Evolutionary conservation across 2,329 filamentous ascomycete species (phyloP), one percentile per base, ranked within the genome.

Genomic region (Penicillium sp.): DNA sequence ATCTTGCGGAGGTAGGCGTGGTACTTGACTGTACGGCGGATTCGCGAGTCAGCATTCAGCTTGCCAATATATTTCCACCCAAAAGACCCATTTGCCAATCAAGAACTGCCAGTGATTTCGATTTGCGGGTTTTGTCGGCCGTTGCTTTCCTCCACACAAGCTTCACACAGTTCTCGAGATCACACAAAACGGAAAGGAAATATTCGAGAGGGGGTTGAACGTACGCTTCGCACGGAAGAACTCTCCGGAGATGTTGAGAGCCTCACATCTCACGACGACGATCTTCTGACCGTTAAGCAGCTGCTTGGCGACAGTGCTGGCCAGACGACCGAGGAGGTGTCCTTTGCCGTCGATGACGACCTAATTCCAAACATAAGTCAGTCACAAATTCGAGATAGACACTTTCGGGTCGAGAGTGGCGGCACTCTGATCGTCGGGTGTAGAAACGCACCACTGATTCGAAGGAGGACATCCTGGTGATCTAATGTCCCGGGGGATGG

Each of bases 181-280:
- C 47, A 53, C 40, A 57, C 18, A 48, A 52, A 49, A 52, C 48
- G 44, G 56, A 57, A 47, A 59, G 47, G 51, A 55, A 53, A 53
- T 52, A 49, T 53, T 46, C 41, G 56, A 65, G 62, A 58, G 63
- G 60, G 62, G 61, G 65, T 67, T 63, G 64, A 74, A 96, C 93
- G 81, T 96, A 99, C 94, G 89, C 89, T 99, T 99, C 71, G 93
- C 88, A 80, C 94, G 91, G 90, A 99, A 99, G 90, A 99, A 99
- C 85, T 97, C 94, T 83, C 94, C 94, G 70, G 94, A 99, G 86
- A 99, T 99, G 88, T 99, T 99, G 80, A 99, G 87, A 74, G 91
- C 91, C 84, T 99, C 94, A 82, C 90, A 95, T 85, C 94, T 91
- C 78, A 99, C 94, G 72, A 99, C 84, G 74, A 97, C 93, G 78